These are phyloP conservation scores for Oryza longistaminata DNA, from an alignment of 176 grass and related monocot species.

Conservation along the genomic window DNA sequence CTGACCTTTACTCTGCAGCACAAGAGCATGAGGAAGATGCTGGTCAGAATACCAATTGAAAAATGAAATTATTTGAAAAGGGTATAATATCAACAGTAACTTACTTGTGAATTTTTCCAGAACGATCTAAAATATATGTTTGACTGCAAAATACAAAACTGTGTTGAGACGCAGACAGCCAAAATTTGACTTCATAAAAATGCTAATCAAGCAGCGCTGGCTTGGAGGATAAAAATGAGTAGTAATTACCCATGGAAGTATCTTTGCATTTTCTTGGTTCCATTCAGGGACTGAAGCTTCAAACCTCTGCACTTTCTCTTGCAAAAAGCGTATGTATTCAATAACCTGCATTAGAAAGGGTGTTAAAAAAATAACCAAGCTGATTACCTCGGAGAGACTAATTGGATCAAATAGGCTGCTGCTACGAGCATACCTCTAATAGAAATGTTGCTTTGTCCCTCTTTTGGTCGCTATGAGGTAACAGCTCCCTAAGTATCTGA, in stretches of 20 bases:
- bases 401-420: neutral
- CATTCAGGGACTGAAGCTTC: slow-evolving; percentile 72
- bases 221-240: neutral
- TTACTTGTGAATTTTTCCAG: slow-evolving; percentile 93
- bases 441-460: slow-evolving; percentile 98
- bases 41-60: neutral
- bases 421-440: slow-evolving; percentile 60
- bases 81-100: slow-evolving; percentile 29
- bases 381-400: slow-evolving; percentile 11
- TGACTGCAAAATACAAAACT: slow-evolving; percentile 70
- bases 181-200: slow-evolving; percentile 26
- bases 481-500: slow-evolving; percentile 96
- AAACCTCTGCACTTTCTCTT: slow-evolving; percentile 81
- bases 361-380: slow-evolving; percentile 20
- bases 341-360: slow-evolving; percentile 50
- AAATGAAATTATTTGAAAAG: slow-evolving; percentile 13
- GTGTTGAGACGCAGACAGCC: slow-evolving; percentile 32
- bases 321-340: slow-evolving; percentile 90
- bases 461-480: slow-evolving; percentile 98
- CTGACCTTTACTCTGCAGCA: slow-evolving; percentile 66
- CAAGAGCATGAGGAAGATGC: slow-evolving; percentile 30
- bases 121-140: slow-evolving; percentile 96
- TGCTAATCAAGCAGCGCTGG: slow-evolving; percentile 13
- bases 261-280: slow-evolving; percentile 86
- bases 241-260: slow-evolving; percentile 89